Evolutionary conservation across 495 filamentous ascomycete genomes (phyloP).

Genomic region (Aspergillus hancockii): DNA sequence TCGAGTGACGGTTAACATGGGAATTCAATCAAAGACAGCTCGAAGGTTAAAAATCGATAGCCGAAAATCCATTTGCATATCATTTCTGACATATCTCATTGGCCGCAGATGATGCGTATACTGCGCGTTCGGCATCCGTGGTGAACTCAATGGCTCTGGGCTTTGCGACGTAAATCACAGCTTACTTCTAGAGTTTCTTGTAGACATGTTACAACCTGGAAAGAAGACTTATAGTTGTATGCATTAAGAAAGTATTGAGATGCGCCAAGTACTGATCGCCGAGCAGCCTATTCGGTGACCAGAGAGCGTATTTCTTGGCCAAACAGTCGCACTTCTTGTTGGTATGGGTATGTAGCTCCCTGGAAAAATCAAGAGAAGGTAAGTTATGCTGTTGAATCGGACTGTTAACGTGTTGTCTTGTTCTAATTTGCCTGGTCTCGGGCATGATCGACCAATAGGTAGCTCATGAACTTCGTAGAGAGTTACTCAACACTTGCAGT

Average conservation of each 20-base stretch:
- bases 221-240: background rate
- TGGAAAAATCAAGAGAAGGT: background rate
- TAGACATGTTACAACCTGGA: background rate
- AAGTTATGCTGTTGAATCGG: no score
- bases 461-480: no score
- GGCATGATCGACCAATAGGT: background rate
- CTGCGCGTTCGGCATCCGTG: background rate
- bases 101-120: background rate
- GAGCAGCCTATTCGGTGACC: background rate
- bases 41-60: constrained; percentile 4
- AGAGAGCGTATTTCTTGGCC: background rate
- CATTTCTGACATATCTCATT: background rate
- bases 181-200: no score
- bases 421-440: background rate
- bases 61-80: background rate
- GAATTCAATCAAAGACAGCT: background rate
- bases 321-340: background rate
- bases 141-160: background rate
- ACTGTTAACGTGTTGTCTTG: background rate
- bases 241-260: background rate
- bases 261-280: background rate
- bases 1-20: background rate
- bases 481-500: no score
- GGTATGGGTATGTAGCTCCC: background rate
- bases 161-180: background rate